Percentiles rank a stretch among this genome's conserved stretches.
These are phyloP conservation scores for Cystofilobasidium macerans DNA, from an alignment of 768 basidiomycete genomes.

Conservation along the genomic window DNA sequence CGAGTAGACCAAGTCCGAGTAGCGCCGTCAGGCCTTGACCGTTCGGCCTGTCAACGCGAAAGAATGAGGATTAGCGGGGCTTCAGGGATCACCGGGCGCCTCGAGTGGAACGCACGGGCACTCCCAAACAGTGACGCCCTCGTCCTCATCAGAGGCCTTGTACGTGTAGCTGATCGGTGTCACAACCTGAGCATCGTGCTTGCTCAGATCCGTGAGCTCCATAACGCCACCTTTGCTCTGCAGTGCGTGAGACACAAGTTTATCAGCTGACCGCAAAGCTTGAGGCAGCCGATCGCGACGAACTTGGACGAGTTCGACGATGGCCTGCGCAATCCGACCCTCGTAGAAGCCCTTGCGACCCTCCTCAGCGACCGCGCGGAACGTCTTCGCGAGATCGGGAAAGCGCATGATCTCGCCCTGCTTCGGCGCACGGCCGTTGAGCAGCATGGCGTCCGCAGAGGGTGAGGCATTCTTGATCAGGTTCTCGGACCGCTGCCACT, in stretches of 20 bases:
- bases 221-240: slow-evolving; percentile 81
- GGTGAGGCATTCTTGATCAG: slow-evolving; percentile 74
- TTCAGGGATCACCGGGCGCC: background rate
- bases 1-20: slow-evolving; percentile 83
- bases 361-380: slow-evolving; percentile 62
- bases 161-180: slow-evolving; percentile 85
- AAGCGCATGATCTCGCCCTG: slow-evolving; percentile 75
- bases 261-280: too few relatives aligned
- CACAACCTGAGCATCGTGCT: slow-evolving; percentile 64
- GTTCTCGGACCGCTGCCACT: slow-evolving; percentile 51
- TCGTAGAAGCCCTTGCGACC: slow-evolving; percentile 92
- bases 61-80: background rate
- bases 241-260: background rate
- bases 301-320: slow-evolving; percentile 50
- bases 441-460: slow-evolving; percentile 72
- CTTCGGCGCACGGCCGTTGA: slow-evolving; percentile 61
- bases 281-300: background rate
- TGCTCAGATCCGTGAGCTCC: slow-evolving; percentile 85
- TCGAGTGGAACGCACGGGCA: background rate
- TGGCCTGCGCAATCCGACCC: slow-evolving; percentile 76
- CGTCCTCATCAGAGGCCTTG: slow-evolving; percentile 44
- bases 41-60: slow-evolving; percentile 54
- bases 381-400: slow-evolving; percentile 71
- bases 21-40: slow-evolving; percentile 96
- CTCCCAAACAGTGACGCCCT: slow-evolving; percentile 71